Evolutionary conservation across 257 asterid genomes (phyloP).

Genomic region (Nicotiana otophora): DNA sequence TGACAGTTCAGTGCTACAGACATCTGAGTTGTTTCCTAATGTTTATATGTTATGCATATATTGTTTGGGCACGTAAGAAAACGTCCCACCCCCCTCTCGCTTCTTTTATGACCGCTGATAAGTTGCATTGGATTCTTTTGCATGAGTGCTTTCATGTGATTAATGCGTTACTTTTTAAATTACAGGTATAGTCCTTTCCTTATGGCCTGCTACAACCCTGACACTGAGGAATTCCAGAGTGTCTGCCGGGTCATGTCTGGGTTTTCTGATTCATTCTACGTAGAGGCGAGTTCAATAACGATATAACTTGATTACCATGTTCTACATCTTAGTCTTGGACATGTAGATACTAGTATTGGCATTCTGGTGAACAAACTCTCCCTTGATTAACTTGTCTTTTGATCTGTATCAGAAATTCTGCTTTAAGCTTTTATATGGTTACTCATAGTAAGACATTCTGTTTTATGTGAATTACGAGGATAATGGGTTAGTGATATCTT

Average conservation of each 20-base stretch:
- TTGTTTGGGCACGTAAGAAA: not conserved
- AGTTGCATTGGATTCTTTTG: not conserved
- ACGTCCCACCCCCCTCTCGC: not conserved
- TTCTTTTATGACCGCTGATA: not conserved
- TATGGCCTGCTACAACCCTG: conserved; percentile 88
- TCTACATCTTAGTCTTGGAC: not conserved
- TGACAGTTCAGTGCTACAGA: not conserved
- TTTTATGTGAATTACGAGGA: not conserved
- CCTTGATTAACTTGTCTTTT: too few relatives aligned
- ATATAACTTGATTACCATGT: not conserved
- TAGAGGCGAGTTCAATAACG: conserved; percentile 39
- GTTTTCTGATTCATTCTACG: conserved; percentile 80
- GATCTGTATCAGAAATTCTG: not conserved
- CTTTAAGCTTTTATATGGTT: not conserved
- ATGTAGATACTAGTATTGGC: too few relatives aligned
- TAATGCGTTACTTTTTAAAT: conserved; percentile 4
- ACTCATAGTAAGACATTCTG: not conserved
- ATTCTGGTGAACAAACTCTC: too few relatives aligned
- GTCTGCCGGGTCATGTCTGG: conserved; percentile 95
- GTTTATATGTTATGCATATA: not conserved
- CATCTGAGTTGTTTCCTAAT: not conserved
- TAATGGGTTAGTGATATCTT: not conserved
- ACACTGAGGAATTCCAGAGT: conserved; percentile 78
- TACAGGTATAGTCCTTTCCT: conserved; percentile 89
- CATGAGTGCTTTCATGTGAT: conserved; percentile 1